Conservation (phyloP, 768 basidiomycete genomes). For the Neoboletus brunneissimus region DNA sequence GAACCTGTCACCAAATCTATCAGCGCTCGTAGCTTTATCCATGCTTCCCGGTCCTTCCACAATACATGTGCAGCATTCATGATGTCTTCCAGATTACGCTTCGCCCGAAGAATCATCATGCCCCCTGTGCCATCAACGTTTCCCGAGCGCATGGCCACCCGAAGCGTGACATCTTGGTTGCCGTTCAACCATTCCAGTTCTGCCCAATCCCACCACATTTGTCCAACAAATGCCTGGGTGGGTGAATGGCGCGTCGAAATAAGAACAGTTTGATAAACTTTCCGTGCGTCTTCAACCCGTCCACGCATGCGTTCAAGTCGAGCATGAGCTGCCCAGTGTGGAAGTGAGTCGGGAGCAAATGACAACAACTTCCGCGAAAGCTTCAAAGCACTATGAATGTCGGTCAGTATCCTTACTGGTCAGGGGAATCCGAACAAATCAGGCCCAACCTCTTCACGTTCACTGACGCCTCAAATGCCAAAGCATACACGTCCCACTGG, state of each 20-base stretch:
- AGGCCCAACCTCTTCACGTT: conserved; percentile 53
- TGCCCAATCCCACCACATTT: conserved; percentile 81
- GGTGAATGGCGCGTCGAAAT: conserved; percentile 40
- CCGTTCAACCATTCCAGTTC: conserved; percentile 78
- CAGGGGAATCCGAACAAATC: conserved; percentile 7
- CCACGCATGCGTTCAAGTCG: conserved; percentile 68
- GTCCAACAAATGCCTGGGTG: conserved; percentile 36
- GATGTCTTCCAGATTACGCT: conserved; percentile 59
- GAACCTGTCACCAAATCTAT: conserved; percentile 57
- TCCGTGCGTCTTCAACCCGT: conserved; percentile 65
- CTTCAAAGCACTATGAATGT: conserved; percentile 55
- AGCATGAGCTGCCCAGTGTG: conserved; percentile 75
- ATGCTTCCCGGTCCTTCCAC: conserved; percentile 62
- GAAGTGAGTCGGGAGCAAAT: conserved; percentile 50
- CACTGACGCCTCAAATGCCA: conserved; percentile 66
- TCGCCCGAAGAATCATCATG: conserved; percentile 59
- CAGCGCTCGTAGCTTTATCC: conserved; percentile 64
- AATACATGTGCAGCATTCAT: conserved; percentile 28
- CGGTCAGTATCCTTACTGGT: conserved; percentile 9
- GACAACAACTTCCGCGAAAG: conserved; percentile 65
- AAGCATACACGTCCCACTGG: conserved; percentile 62
- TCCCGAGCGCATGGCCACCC: conserved; percentile 53
- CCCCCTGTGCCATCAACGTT: conserved; percentile 52
- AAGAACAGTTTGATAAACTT: conserved; percentile 71
- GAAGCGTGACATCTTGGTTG: conserved; percentile 45